Conservation (phyloP, 352 stramenopile species). For the Globisporangium alternatum region DNA sequence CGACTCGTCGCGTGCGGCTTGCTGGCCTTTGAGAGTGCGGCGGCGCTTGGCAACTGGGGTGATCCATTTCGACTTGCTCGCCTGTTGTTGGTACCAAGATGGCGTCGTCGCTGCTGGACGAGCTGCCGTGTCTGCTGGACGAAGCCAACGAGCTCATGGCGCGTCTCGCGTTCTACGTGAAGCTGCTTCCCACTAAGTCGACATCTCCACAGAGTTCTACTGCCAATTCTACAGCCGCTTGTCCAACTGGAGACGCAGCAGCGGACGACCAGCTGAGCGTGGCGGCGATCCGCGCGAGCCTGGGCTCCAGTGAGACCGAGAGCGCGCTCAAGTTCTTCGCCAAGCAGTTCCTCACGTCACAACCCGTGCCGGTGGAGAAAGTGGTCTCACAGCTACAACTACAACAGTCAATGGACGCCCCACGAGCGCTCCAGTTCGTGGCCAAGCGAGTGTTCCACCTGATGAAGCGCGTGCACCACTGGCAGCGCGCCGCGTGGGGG, state of each 20-base stretch:
- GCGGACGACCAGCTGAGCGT: not conserved
- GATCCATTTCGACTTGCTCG: not conserved
- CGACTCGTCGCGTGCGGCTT: not conserved
- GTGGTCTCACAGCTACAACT: slow-evolving; percentile 22
- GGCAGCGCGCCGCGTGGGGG: slow-evolving; percentile 54
- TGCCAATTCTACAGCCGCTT: not conserved
- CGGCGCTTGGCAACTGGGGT: not conserved
- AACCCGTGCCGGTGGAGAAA: slow-evolving; percentile 21
- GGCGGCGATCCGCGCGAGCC: not conserved
- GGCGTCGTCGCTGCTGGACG: slow-evolving; percentile 53
- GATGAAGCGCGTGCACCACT: slow-evolving; percentile 64
- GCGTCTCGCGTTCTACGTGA: slow-evolving; percentile 37
- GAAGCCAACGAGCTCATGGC: slow-evolving; percentile 61
- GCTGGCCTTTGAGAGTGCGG: not conserved
- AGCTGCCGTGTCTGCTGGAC: slow-evolving; percentile 56
- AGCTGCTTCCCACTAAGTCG: not conserved
- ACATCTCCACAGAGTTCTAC: too few species aligned
- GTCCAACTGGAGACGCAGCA: not conserved
- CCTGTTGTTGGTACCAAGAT: slow-evolving; percentile 17
- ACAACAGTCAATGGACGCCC: slow-evolving; percentile 14
- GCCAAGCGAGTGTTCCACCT: slow-evolving; percentile 40
- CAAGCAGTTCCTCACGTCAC: slow-evolving; percentile 39
- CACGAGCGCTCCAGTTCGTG: slow-evolving; percentile 24
- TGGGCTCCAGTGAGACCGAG: slow-evolving; percentile 11
- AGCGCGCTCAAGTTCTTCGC: slow-evolving; percentile 30